Evolutionary conservation across 208 protist species (phyloP).

Genomic region (Entamoeba invadens): DNA sequence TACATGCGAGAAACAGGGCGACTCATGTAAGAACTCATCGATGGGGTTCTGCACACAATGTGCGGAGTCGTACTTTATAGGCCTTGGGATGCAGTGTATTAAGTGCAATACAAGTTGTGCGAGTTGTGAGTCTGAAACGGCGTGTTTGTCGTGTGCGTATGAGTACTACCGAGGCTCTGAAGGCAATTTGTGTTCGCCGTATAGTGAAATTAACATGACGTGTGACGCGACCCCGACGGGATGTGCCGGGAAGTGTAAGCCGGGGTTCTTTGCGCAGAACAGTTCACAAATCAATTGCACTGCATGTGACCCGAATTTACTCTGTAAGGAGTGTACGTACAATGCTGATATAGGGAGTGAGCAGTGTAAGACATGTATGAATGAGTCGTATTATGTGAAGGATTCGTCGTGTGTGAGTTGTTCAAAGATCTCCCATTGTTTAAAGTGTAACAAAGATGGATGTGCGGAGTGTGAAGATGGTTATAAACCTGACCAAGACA

Average conservation of each 20-base stretch:
- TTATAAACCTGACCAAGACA: background rate
- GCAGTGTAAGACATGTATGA: background rate
- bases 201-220: background rate
- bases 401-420: background rate
- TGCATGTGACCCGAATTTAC: background rate
- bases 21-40: background rate
- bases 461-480: background rate
- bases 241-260: background rate
- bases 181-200: background rate
- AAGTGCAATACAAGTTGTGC: background rate
- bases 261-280: background rate
- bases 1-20: background rate
- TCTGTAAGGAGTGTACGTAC: background rate
- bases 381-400: background rate
- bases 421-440: background rate
- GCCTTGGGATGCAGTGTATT: background rate
- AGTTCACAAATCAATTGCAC: background rate
- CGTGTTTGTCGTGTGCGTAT: background rate
- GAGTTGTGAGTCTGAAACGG: background rate
- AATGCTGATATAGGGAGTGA: background rate
- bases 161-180: background rate
- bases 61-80: background rate
- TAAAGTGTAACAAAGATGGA: background rate
- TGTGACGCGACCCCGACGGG: background rate
- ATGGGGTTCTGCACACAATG: background rate